These are phyloP conservation scores for Phaeodactylum tricornutum DNA, from an alignment of 108 stramenopile species.

Conservation along the genomic window DNA sequence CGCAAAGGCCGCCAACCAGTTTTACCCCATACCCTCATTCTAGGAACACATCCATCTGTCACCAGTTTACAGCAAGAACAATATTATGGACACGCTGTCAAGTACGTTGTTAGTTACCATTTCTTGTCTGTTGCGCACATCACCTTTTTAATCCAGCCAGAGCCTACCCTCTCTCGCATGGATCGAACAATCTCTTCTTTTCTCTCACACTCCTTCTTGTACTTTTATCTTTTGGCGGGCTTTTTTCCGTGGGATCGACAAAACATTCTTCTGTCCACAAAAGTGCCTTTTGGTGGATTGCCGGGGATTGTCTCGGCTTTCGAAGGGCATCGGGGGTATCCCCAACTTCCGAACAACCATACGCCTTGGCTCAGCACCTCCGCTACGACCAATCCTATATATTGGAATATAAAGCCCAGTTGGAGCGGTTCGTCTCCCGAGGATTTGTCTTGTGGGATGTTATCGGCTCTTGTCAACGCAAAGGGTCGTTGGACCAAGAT, in stretches of 20 bases:
- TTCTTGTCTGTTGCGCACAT: neutral
- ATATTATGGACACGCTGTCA: constrained; percentile 55
- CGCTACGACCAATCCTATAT: constrained; percentile 47
- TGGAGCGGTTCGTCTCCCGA: constrained; percentile 26
- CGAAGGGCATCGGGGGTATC: constrained; percentile 40
- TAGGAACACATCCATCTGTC: constrained; percentile 65
- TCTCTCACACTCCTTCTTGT: neutral
- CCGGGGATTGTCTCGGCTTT: constrained; percentile 68
- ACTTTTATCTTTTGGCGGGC: neutral
- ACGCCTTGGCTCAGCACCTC: constrained; percentile 36
- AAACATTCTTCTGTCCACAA: neutral
- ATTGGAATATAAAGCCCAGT: constrained; percentile 49
- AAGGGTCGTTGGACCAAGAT: constrained; percentile 44
- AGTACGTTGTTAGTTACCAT: constrained; percentile 11
- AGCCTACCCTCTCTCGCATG: neutral
- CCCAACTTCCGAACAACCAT: constrained; percentile 35
- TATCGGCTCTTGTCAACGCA: constrained; percentile 43
- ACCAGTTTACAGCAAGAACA: constrained; percentile 35
- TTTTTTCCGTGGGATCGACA: neutral
- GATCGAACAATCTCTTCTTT: neutral
- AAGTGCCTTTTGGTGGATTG: constrained; percentile 83
- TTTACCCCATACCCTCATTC: constrained; percentile 62
- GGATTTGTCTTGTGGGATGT: constrained; percentile 85
- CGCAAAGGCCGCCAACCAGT: too few relatives aligned
- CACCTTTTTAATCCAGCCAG: neutral